These are phyloP conservation scores for Nicotiana undulata DNA, from an alignment of 257 asterid genomes.

Conservation along the genomic window DNA sequence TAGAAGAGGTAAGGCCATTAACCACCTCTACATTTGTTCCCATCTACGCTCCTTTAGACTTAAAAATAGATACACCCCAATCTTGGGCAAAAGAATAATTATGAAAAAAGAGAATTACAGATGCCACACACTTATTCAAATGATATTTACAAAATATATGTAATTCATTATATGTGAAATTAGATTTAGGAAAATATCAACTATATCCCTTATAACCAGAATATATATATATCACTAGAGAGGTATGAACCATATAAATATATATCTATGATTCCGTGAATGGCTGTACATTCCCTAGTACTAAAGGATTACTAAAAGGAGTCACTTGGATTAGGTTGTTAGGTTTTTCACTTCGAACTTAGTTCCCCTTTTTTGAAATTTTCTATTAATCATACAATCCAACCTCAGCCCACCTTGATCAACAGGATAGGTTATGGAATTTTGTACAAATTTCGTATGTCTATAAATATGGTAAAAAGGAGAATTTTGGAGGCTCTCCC, in stretches of 20 bases:
- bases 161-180: too few species aligned
- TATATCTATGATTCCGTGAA: background rate
- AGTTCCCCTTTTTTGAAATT: background rate
- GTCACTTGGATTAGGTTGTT: background rate
- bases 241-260: background rate
- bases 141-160: too few species aligned
- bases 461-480: slow-evolving; percentile 17
- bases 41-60: too few species aligned
- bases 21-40: too few species aligned
- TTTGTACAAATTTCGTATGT: background rate
- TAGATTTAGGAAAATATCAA: too few species aligned
- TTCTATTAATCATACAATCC: slow-evolving; percentile 18
- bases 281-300: background rate
- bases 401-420: slow-evolving; percentile 7
- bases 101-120: too few species aligned
- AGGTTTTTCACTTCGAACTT: background rate
- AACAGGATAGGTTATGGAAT: slow-evolving; percentile 5
- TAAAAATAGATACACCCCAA: too few species aligned
- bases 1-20: too few species aligned
- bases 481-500: slow-evolving; percentile 27
- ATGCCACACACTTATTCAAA: too few species aligned
- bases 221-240: background rate
- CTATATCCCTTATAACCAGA: too few species aligned
- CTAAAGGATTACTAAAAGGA: background rate
- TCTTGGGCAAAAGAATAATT: too few species aligned